Evolutionary conservation across 768 basidiomycete genomes (phyloP), one percentile per base, ranked within the genome.

Genomic region (Amyloporia xantha): DNA sequence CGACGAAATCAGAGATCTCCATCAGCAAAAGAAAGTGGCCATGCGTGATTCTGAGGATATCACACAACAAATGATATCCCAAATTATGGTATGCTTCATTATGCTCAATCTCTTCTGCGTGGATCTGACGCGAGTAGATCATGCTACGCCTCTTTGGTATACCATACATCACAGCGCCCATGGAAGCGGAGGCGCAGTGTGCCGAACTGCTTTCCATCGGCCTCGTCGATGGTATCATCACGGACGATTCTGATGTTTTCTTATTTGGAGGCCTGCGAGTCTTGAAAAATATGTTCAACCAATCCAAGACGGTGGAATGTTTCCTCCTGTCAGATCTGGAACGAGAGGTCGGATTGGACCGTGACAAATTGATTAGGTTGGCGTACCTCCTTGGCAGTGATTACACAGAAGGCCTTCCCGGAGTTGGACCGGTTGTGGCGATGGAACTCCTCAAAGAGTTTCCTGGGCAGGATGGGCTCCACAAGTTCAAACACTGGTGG

Each of bases 251-350:
- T 4, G 96, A 99, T 61, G 93, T 98, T 42, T 99, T 99, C 68
- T 82, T 99, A 42, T 99, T 99, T 57, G 96, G 96, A 26, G 95
- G 91, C 20, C 68, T 78, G 55, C 84, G 92, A n/a, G 91, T 98
- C 17, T 96, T 88, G 77, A 96, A 95, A 69, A 98, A 99, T 65
- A 95, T 99, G 88, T 99, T 99, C 72, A 97, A 98, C 64, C 95
- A 98, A 66, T 88, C 90, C 41, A 97, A 98, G 73, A 97, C 93
- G 3, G 96, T 97, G 47, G 96, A 99, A 67, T 93, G 92, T 62
- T 99, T 96, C 73, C 71, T 96, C 28, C 69, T 82, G 2, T 66
- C 79, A 4, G 96, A 99, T 62, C 76, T 98, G 42, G 77, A 76
- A 33, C 78, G 93, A 37, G 96, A 99, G 64, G 74, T 99, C 9